Evolutionary conservation across 2,329 filamentous ascomycete species (phyloP), one percentile per base, ranked within the genome.

Genomic region (Exophiala sideris): DNA sequence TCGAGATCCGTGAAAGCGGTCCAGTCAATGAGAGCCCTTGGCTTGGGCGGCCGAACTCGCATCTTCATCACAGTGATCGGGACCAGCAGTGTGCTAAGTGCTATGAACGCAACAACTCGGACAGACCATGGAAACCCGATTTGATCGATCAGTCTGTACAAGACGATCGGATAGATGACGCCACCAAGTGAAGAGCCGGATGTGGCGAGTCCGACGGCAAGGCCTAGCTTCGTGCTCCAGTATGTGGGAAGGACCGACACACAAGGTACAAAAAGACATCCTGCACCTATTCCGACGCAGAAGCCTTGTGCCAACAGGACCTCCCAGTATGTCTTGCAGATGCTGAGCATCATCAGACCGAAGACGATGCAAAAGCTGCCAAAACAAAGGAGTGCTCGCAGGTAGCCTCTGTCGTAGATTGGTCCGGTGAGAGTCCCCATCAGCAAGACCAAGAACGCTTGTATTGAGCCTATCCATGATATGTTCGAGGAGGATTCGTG

Each of bases 91-190:
- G 71, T 71, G 16, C 64, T 73, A 12, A 84, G 74, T 1, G 67
- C 79, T 20, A 90, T 76, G 62, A 89, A 86, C 0, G 78, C 86
- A 1, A 88, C 73, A 8, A 83, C 77, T 5, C 87, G 73, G 2
- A 84, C 82, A 0, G 83, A 77, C 82, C 84, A 86, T 0, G 74
- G 70, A 60, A 87, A 87, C 1, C 83, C 83, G 34, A 86, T 73
- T 11, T 70, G 65, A 0, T 80, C 79, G 4, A 83, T 73, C 18
- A 86, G 70, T 47, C 79, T 75, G 62, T 83, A 76, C 62, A 86
- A 78, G 3, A 79, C 68, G 40, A 81, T 77, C 0, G 78, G 77
- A 58, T 79, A 79, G 47, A 80, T 70, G 32, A 79, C 70, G 38
- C 76, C 76, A 20, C 74, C 75, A 48, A 60, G 48, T 14, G 40